Percentiles rank a stretch among this genome's conserved stretches.
Evolutionary conservation across 2,329 filamentous ascomycete genomes (phyloP).

Genomic region (Colletotrichum caudatum): DNA sequence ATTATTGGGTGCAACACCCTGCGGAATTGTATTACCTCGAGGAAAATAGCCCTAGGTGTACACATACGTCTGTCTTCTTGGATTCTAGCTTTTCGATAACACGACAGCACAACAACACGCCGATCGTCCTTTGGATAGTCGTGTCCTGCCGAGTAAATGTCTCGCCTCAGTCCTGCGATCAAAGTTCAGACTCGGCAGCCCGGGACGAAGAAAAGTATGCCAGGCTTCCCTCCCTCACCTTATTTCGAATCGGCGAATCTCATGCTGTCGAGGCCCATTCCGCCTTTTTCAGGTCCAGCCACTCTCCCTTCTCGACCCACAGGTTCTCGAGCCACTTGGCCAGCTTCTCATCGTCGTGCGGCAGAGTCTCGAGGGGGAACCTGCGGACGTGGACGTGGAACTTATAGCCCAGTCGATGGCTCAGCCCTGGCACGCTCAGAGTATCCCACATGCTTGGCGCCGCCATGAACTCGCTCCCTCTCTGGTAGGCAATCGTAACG

Average conservation of each 20-base stretch:
- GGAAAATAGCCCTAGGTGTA: not conserved
- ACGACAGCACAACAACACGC: not conserved
- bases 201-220: not conserved
- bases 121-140: not conserved
- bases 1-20: not conserved
- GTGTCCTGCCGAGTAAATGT: not conserved
- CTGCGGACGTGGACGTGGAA: constrained; percentile 64
- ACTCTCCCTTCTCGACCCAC: constrained; percentile 66
- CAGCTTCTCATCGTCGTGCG: constrained; percentile 60
- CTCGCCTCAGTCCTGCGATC: not conserved
- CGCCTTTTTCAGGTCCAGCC: constrained; percentile 58
- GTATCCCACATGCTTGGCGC: constrained; percentile 67
- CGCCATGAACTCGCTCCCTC: constrained; percentile 56
- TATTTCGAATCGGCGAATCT: not conserved
- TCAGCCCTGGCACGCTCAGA: constrained; percentile 56
- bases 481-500: constrained; percentile 66
- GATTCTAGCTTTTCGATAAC: not conserved
- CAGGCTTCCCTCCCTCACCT: not conserved
- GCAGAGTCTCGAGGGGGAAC: constrained; percentile 62
- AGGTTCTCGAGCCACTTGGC: constrained; percentile 65
- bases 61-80: not conserved
- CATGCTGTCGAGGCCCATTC: constrained; percentile 52
- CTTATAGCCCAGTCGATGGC: constrained; percentile 54
- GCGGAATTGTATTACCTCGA: not conserved
- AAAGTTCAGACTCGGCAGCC: not conserved